phyloP scores from a whole-genome alignment of 805 yeast genomes.

The Suhomyces emberorum region DNA sequence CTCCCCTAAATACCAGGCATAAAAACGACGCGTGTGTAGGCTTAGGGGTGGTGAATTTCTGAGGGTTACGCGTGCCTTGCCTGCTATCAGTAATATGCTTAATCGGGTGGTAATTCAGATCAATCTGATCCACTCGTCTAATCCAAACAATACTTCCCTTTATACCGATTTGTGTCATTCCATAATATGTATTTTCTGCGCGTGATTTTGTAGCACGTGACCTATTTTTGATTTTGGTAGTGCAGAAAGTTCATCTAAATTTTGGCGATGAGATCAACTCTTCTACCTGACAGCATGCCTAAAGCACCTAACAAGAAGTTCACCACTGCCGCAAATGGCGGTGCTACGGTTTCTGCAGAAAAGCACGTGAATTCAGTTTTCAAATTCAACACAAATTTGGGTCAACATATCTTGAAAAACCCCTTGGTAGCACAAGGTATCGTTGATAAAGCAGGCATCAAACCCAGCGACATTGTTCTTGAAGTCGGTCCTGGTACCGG shows the following conservation, averaged over 20 bases:
- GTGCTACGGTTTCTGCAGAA: slow-evolving; percentile 62
- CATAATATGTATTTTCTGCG: too few species aligned
- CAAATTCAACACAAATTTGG: slow-evolving; percentile 94
- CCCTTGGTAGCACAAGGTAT: slow-evolving; percentile 97
- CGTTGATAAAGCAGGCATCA: slow-evolving; percentile 91
- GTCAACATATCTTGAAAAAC: slow-evolving; percentile 95
- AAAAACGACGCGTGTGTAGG: too few species aligned
- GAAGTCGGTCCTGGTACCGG: slow-evolving; percentile 99
- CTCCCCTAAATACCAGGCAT: too few species aligned
- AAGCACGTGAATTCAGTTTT: slow-evolving; percentile 79
- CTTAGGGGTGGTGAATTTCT: too few species aligned
- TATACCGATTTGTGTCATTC: neutral
- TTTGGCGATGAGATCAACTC: slow-evolving; percentile 2
- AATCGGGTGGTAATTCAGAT: too few species aligned
- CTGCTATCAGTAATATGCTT: too few species aligned
- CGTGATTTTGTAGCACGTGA: neutral
- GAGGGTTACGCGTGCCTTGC: too few species aligned
- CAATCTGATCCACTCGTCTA: neutral
- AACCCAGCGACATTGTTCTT: slow-evolving; percentile 86
- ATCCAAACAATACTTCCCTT: neutral
- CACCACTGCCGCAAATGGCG: slow-evolving; percentile 43
- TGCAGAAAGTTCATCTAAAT: too few species aligned
- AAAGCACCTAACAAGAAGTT: slow-evolving; percentile 66
- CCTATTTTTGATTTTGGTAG: neutral
- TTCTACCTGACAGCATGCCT: slow-evolving; percentile 41